These are phyloP conservation scores for Sicyos edulis DNA, from an alignment of 306 rosid genomes.

Conservation along the genomic window DNA sequence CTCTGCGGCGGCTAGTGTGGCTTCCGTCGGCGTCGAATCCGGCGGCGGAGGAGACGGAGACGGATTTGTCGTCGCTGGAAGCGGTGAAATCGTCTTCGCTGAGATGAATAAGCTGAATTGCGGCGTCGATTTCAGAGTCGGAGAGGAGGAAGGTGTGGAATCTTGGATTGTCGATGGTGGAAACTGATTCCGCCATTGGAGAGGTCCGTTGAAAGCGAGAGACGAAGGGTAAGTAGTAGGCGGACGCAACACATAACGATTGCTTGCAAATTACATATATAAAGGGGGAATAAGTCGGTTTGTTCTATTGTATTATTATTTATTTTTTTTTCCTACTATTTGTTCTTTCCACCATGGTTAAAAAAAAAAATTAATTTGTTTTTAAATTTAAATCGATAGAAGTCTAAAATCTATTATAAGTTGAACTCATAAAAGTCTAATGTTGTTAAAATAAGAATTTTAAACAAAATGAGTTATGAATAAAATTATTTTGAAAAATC, in stretches of 20 bases:
- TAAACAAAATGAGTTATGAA: too few relatives aligned
- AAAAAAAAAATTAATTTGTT: too few relatives aligned
- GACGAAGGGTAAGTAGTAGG: conserved; percentile 9
- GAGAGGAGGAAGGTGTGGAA: conserved; percentile 11
- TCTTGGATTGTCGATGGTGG: neutral
- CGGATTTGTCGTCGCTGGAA: neutral
- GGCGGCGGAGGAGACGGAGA: neutral
- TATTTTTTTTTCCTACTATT: too few relatives aligned
- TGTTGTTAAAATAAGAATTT: too few relatives aligned
- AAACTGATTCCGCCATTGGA: conserved; percentile 11
- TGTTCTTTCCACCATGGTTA: too few relatives aligned
- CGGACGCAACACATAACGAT: conserved; percentile 11
- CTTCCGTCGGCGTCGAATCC: neutral
- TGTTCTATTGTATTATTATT: neutral
- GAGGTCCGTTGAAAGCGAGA: conserved; percentile 7
- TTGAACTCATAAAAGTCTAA: too few relatives aligned
- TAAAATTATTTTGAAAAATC: too few relatives aligned
- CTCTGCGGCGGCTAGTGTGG: neutral
- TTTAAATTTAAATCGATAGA: too few relatives aligned
- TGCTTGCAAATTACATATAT: neutral
- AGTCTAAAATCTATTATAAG: too few relatives aligned
- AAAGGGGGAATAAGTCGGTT: neutral
- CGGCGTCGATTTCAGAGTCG: conserved; percentile 17
- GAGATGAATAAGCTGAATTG: conserved; percentile 16
- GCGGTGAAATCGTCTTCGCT: conserved; percentile 12